Evolutionary conservation across 345 rosid genomes (phyloP), one percentile per base, ranked within the genome.

Genomic region (Citropsis articulata): DNA sequence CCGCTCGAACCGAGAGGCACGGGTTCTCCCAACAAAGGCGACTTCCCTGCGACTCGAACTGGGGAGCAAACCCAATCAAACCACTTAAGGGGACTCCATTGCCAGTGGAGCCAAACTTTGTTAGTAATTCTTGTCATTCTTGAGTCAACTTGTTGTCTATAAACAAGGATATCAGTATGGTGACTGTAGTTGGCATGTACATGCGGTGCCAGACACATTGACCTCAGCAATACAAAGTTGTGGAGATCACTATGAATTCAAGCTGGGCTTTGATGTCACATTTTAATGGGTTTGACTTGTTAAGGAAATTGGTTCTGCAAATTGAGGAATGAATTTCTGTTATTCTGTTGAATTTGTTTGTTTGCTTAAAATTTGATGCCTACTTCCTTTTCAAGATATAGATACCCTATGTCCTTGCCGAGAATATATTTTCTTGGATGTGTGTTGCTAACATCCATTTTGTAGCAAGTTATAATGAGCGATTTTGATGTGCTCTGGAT

Each of bases 271-370:
- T 40, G 33, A 62, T 40, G 18, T 40, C 25, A 19, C 35, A 38
- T 74, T 74, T 61, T 24, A 62, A 60, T 40, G 7, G 57, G 27
- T 28, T 27, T 38, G 68, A 28, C 35, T 36, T 35, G 66, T 72
- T 36, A 59, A 59, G 60, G 22, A 74, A 42, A 62, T 27, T 25
- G 50, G 31, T 13, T 38, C 30, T n/a, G 8, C 14, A 45, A 50
- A 65, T 38, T n/a, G 42, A 21, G 57, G 7, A 31, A 21, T 24
- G 42, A 42, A 9, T 28, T 67, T 73, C 16, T 16, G 31, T 22
- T 73, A 40, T 22, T 59, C 76, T 78, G 33, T 22, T 64, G 57
- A 25, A 50, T 60, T 73, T 73, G 24, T 63, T 45, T 42, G 77
- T 40, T 6, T 2, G 16, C 28, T 62, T 19, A 48, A 31, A 31